Evolutionary conservation across 2,329 filamentous ascomycete genomes (phyloP), one percentile per base, ranked within the genome.

Genomic region (Thermoascus crustaceus): DNA sequence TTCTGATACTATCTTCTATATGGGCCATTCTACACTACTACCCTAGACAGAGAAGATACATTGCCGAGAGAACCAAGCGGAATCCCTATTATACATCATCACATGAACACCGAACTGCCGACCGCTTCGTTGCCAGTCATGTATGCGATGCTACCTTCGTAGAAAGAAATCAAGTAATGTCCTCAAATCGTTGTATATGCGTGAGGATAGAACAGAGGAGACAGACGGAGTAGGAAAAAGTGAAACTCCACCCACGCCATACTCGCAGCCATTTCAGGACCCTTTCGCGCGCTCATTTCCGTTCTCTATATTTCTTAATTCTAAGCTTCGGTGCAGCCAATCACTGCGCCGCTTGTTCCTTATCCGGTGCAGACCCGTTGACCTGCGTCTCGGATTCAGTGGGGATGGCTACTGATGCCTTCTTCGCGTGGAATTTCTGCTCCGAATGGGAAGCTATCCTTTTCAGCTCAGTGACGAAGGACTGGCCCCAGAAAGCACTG

Each of bases 401-500:
- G 6, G 30, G 30, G 17, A 48, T 17, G 2, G 40, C 32, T 7
- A 42, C 14, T 17, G 47, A 43, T 16, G 55, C 37, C 39, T 58
- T 54, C 39, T 51, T 54, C 5, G 55, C 43, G 25, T 60, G 54
- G 31, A 61, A 52, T 34, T 61, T 62, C 26, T 55, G 55, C 25
- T 56, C 53, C 5, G 58, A 54, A 25, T 55, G 54, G 2, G 47
- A 63, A 11, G 72, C 75, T 46, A 79, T 76, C 41, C 72, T 68
- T 5, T 66, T 76, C 41, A 94, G 72, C 63, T 94, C 87, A n/a
- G 74, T 73, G 34, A 94, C 85, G 57, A 94, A 94, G 46, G 80
- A 86, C 58, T 86, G 76, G 11, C 87, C 87, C 87, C 87, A 94
- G 80, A 88, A 94, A 5, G 86, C 82, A 57, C 84, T 76, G 41